Base-by-base conservation (phyloP, 495 filamentous ascomycete genomes). In the Extremus antarcticus region DNA sequence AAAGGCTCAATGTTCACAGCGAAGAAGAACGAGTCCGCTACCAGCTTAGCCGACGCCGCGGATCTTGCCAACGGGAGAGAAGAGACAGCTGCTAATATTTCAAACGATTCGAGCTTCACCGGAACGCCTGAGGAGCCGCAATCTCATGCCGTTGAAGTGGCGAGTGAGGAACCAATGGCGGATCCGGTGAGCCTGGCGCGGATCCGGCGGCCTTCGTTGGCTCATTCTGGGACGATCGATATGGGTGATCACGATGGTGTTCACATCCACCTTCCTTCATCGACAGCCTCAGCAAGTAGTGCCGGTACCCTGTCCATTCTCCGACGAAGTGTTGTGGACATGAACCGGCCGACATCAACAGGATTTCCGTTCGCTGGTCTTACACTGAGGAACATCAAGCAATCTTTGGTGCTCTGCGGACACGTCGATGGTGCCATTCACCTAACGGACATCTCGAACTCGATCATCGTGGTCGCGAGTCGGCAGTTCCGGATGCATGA, bases 401-500 rank as follows among this genome's bases (percentile, higher is more conserved):
- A 76, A 32, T 85, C 81, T 40, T 69, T 95, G 3, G 68, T 97
- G 22, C 70, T 94, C 20, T 87, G 86, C 43, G 88, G 88, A 1
- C 78, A 80, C 23, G 83, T 95, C 21, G 73, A 78, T 51, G 90
- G 94, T 0, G 78, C 94, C 1, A 79, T 81, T 3, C 90, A 96
- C 63, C 75, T 95, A 22, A 97, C 91, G 0, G 75, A 71, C 0
- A 70, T 95, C n/a, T 65, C 76, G 49, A 75, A 87, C 55, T 85
- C 83, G 61, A 80, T 86, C 25, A 66, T 99, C 19, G 80, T 94
- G 10, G 78, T 94, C 0, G 73, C 79, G 2, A 85, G 85, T 47
- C 77, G 85, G 16, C 94, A 99, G 65, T 84, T 95, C 62, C 78
- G 94, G 17, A 89, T 99, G 74, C 94, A 99, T 60, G 81, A 90